A percentile compares a stretch with the other conserved stretches of the same genome.
These are phyloP conservation scores for Papilionanthe hybrid DNA, from an alignment of 116 monocot species.

Conservation along the genomic window DNA sequence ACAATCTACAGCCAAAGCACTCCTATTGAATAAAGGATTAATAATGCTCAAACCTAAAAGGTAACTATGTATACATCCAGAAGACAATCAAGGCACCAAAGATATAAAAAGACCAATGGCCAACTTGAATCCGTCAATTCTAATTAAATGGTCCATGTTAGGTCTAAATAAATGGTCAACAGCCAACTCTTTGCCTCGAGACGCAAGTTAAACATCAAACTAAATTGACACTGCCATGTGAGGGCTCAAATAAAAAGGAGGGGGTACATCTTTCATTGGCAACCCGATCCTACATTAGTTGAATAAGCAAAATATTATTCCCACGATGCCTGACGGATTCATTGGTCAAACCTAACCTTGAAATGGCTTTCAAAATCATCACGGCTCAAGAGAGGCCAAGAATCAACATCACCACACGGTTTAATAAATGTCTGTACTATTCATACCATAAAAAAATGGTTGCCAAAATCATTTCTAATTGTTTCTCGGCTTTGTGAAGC, in stretches of 20 bases:
- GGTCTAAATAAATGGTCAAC: too few species aligned
- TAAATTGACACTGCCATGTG: too few species aligned
- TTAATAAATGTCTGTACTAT: background rate
- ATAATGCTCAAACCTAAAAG: too few species aligned
- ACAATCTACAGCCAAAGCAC: too few species aligned
- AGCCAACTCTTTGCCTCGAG: too few species aligned
- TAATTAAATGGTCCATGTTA: too few species aligned
- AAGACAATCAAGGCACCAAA: background rate
- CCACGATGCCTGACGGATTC: background rate
- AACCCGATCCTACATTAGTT: too few species aligned
- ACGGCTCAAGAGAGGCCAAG: background rate
- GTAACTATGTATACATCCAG: background rate
- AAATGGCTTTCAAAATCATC: background rate
- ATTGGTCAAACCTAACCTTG: background rate
- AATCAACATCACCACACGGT: background rate
- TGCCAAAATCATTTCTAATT: background rate
- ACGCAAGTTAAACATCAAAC: too few species aligned
- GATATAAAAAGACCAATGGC: background rate
- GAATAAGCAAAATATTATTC: background rate
- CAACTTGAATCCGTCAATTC: background rate
- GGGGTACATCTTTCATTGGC: too few species aligned
- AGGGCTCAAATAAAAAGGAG: too few species aligned
- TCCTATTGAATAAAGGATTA: too few species aligned
- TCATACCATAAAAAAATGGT: background rate
- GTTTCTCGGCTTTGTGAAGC: background rate